These are phyloP conservation scores for Wolfiporia cocos DNA, from an alignment of 1,284 basidiomycete genomes.

Conservation along the genomic window DNA sequence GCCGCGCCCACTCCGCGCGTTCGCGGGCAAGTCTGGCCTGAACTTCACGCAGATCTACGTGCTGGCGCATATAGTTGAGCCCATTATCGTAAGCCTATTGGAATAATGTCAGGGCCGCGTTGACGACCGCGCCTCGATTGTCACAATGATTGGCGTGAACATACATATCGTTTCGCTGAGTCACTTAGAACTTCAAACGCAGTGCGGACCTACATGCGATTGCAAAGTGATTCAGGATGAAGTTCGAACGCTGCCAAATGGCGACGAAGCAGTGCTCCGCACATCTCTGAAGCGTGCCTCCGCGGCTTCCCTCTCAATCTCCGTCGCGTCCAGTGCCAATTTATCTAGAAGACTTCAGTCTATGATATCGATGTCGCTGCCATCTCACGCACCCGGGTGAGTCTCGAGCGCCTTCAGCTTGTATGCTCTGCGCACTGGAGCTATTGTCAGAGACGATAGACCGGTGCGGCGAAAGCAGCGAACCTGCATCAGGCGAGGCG, in stretches of 20 bases:
- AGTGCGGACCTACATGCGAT: conserved; percentile 38
- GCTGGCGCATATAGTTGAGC: conserved; percentile 20
- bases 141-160: not conserved
- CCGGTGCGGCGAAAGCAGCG: conserved; percentile 4
- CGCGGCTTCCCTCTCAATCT: conserved; percentile 23
- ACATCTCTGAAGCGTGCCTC: conserved; percentile 28
- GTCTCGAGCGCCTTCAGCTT: conserved; percentile 52
- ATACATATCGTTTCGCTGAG: conserved; percentile 49
- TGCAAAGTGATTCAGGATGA: not conserved
- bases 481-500: conserved; percentile 27
- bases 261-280: conserved; percentile 3
- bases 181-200: conserved; percentile 55
- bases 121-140: not conserved
- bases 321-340: conserved; percentile 24
- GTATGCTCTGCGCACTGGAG: conserved; percentile 57
- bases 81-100: conserved; percentile 43
- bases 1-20: conserved; percentile 54
- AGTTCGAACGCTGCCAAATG: too few species aligned
- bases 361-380: not conserved
- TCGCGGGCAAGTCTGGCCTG: conserved; percentile 46
- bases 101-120: conserved; percentile 1
- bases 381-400: conserved; percentile 43
- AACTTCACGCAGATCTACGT: conserved; percentile 23
- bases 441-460: conserved; percentile 1
- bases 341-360: conserved; percentile 23